Base-by-base conservation (phyloP, 805 yeast genomes). In the Barnettozyma wickerhamii region DNA sequence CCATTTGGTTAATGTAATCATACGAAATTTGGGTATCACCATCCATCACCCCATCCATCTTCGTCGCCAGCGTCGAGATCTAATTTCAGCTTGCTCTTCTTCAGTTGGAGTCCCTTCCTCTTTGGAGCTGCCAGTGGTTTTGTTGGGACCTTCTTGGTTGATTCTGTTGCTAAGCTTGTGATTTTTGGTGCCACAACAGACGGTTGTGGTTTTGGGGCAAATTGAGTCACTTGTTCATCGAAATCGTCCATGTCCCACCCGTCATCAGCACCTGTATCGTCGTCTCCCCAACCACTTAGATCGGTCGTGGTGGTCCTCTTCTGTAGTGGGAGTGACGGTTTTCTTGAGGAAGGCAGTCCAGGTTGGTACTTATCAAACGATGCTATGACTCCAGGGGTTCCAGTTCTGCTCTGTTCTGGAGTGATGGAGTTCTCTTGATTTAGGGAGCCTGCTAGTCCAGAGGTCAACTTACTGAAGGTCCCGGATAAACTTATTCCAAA, bases 41-140 rank as follows among this genome's bases (percentile, higher is more conserved):
- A 69, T 0, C 69, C 71, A 42, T 66, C 70, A 15, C 70, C 75
- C 75, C 75, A 71, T 0, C 68, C 71, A 34, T 62, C 70, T 12
- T 61, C 69, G 14, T 42, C 49, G 14, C 59, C 65, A 13, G 48
- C 49, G 20, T 58, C 58, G 19, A 67, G 35, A 17, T 62, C 59
- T 21, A 68, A 43, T 28, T 63, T 62, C 9, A 66, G 44, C 47
- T 68, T 65, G 19, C 51, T 49, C 42, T 51, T 56, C 28, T 52
- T 55, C 37, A 56, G 36, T 33, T 53, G 54, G 31, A 56, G n/a
- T 6, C 54, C 58, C 19, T 49, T 53, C 42, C 48, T 53, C 14
- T 42, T 37, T 17, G 43, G 40, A 6, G 28, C 14, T 4, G 40
- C n/a, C 12, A 19, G 30, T 28, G 12, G 23, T 21, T 15, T 10